Percentiles rank a stretch among this genome's conserved stretches.
Evolutionary conservation across 148 eudicot species (phyloP).

Genomic region (Rhododendron henanense): DNA sequence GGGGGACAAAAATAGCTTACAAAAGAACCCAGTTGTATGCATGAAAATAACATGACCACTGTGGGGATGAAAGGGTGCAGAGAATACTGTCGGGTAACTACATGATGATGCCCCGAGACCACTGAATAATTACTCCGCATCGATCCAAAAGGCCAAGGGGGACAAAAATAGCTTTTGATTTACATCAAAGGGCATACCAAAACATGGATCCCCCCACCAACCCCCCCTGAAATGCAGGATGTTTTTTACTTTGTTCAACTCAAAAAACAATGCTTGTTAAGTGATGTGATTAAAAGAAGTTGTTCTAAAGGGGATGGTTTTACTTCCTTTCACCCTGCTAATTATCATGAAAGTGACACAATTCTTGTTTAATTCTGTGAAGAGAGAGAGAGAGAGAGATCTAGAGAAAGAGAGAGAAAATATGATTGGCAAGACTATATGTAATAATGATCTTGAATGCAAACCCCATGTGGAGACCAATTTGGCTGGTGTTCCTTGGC

Average conservation of each 20-base stretch:
- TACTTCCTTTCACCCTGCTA: neutral
- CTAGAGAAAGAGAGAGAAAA: neutral
- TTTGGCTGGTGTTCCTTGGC: constrained; percentile 47
- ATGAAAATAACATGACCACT: no score
- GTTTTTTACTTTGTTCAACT: neutral
- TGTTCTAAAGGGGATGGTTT: neutral
- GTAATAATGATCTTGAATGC: constrained; percentile 9
- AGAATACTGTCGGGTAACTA: no score
- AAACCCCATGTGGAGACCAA: constrained; percentile 61
- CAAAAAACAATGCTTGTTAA: neutral
- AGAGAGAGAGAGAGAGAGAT: neutral
- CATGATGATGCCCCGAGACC: no score
- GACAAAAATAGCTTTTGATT: constrained; percentile 1
- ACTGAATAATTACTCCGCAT: neutral
- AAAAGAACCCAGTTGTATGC: neutral
- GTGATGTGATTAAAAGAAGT: neutral
- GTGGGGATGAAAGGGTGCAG: no score
- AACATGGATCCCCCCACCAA: constrained; percentile 4
- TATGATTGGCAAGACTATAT: constrained; percentile 1
- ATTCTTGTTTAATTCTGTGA: neutral
- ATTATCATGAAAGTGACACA: neutral
- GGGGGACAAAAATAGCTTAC: neutral
- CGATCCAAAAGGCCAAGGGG: neutral
- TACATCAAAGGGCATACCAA: neutral
- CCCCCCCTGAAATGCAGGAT: constrained; percentile 11